Base-by-base conservation (phyloP, 805 yeast species). In the Hanseniaspora taiwanica region DNA sequence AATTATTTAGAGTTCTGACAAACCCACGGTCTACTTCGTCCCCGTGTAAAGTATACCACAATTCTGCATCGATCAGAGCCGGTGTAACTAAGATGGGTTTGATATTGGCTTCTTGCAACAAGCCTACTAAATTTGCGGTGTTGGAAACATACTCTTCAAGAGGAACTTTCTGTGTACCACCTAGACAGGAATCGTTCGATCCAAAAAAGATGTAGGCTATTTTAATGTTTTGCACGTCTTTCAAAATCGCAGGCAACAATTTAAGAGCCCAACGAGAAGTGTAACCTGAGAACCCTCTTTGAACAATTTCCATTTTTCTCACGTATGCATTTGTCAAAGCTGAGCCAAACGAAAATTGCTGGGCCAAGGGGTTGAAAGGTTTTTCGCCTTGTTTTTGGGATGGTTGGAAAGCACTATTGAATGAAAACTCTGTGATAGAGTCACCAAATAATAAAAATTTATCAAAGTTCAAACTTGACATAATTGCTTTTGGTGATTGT, bases 231-330 rank as follows among this genome's bases (percentile, higher is more conserved):
- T 6, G 35, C 27, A 35, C 36, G 29, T 58, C 53, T 3, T 45
- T 47, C 25, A 84, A 56, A 10, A 79, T 60, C 33, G 64, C 58
- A n/a, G 72, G 72, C 4, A 72, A 49, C 4, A 82, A 48, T 36
- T 64, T 58, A 8, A 64, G 51, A 0, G 73, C 85, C 60, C 77
- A 77, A 27, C 74, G 70, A 0, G 86, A 60, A 48, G 70, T 82
- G 61, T 82, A 86, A 1, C 96, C 96, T 1, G 75, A 54, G 51
- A 63, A 83, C 0, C 96, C 96, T 43, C 94, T 64, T 32, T 72
- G 76, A 1, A 85, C 51, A 2, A 87, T 63, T 47, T 83, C 89
- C 36, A 83, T 48, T 51, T 67, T 72, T 35, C 94, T 66, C 2
- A 66, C 58, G 53, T 82, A 81, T n/a, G 48, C 48, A 40, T 64